Base-by-base conservation (phyloP, 179 eudicot genomes). In the Amaranthus tricolor region DNA sequence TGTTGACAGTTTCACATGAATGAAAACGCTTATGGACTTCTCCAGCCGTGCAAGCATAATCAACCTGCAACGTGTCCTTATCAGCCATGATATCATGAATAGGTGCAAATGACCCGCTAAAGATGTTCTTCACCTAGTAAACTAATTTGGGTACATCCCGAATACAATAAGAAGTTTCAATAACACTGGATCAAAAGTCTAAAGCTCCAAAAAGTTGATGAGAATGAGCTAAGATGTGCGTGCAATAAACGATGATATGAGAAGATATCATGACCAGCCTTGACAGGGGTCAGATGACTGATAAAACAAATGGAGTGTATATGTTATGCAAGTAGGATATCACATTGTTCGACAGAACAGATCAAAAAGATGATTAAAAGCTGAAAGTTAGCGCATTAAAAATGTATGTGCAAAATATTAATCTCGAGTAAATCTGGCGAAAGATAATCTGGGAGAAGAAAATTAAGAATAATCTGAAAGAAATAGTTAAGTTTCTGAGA, bases 11-110 rank as follows among this genome's bases (percentile, higher is more conserved):
- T 66, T 89, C 91, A 80, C 91, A 85, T 45, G 85, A 69, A 80
- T 83, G 89, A 76, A 88, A 88, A 77, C 86, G 89, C 76, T 85
- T 88, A 74, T 88, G 89, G 66, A 88, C 89, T 77, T 85, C 89
- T 79, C 85, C 89, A 62, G 89, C 89, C 5, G 92, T 88, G 74
- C 92, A 88, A 62, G 89, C 82, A 77, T 88, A 86, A 80, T 88
- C 92, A 77, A 88, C 92, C 91, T 88, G 77, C 72, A 73, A 74
- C 31, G 68, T 21, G 44, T 20, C 51, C 55, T 64, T n/a, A 52
- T 75, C 78, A 76, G 77, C 31, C 49, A 53, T 56, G 19, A 64
- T n/a, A n/a, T n/a, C 12, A 66, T 59, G n/a, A n/a, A n/a, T 54
- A 43, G 14, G 51, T n/a, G 59, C 50, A 21, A 68, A 58, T 31